Evolutionary conservation across 2,329 filamentous ascomycete species (phyloP), one percentile per base, ranked within the genome.

Genomic region (Fusarium sp.): DNA sequence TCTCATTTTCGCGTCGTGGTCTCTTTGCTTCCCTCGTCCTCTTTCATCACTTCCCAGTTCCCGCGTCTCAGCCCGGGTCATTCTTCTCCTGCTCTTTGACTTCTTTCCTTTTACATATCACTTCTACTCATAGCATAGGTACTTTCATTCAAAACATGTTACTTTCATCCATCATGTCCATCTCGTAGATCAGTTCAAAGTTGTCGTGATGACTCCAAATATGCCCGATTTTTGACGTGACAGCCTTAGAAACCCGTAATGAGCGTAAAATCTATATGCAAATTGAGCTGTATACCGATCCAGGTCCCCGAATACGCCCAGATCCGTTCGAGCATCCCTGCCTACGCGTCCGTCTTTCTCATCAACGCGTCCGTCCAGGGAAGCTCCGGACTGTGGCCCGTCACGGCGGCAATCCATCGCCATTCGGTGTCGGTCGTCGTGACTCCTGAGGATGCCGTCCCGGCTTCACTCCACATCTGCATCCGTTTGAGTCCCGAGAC

Each of bases 61-160:
- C 51, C 35, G 66, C 57, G 44, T 67, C 65, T 49, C 36, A 57
- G 26, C 48, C 58, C 36, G 44, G 70, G 70, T 73, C 70, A 57
- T 56, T 66, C 44, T 73, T 74, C 57, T 59, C 51, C 6, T 49
- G 20, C 54, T n/a, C n/a, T 67, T 71, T 60, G 18, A 54, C 35
- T 63, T 73, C 70, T 73, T 73, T 51, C 70, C 70, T 74, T 74
- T 55, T 73, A 73, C 70, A 73, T 41, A 73, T 63, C 56, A 73
- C 60, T 62, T 44, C 33, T 31, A 41, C 24, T 15, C 44, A n/a
- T 35, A 41, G 24, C 15, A 49, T 42, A 24, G 18, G 24, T 44
- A 35, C 39, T n/a, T 49, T 36, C 11, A 66, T 31, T 31, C 28
- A 31, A 31, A 31, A 31, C 28, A 31, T 10, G 28, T 31, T 44